phyloP scores from a whole-genome alignment of 805 yeast species.

The Pichia sporocuriosa region DNA sequence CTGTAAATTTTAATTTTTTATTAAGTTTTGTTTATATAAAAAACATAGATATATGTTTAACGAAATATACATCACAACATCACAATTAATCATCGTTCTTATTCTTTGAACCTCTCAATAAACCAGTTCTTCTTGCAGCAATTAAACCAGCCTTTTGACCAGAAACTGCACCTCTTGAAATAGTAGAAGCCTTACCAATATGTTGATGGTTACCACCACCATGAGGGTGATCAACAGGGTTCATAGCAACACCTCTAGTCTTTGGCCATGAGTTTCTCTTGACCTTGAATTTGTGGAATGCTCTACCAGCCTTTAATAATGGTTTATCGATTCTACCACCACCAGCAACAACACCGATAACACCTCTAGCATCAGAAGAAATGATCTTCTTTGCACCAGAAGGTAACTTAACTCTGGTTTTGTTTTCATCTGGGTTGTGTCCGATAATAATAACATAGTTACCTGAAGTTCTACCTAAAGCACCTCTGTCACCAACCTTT shows the following conservation, averaged over 20 bases:
- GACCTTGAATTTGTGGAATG: conserved; percentile 98
- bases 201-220: conserved; percentile 99
- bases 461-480: conserved; percentile 99
- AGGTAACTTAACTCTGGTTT: conserved; percentile 98
- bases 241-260: conserved; percentile 99
- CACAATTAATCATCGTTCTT: conserved; percentile 28
- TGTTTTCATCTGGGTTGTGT: conserved; percentile 98
- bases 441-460: conserved; percentile 98
- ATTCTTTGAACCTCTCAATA: conserved; percentile 97
- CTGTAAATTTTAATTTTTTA: conserved; percentile 3
- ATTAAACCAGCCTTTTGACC: conserved; percentile 99
- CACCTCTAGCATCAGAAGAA: conserved; percentile 97
- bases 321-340: conserved; percentile 99
- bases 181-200: conserved; percentile 99
- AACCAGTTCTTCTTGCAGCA: conserved; percentile 99
- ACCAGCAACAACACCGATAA: conserved; percentile 99
- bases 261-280: conserved; percentile 99
- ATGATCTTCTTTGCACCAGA: conserved; percentile 98
- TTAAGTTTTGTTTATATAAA: conserved; percentile 5
- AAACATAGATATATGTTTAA: conserved; percentile 8
- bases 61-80: conserved; percentile 4
- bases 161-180: conserved; percentile 98
- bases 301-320: conserved; percentile 99
- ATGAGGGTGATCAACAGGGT: conserved; percentile 99
- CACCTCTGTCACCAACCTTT: conserved; percentile 99